A percentile compares a stretch with the other conserved stretches of the same genome.
Evolutionary conservation across 306 rosid genomes (phyloP).

Genomic region (Bauhinia variegata): DNA sequence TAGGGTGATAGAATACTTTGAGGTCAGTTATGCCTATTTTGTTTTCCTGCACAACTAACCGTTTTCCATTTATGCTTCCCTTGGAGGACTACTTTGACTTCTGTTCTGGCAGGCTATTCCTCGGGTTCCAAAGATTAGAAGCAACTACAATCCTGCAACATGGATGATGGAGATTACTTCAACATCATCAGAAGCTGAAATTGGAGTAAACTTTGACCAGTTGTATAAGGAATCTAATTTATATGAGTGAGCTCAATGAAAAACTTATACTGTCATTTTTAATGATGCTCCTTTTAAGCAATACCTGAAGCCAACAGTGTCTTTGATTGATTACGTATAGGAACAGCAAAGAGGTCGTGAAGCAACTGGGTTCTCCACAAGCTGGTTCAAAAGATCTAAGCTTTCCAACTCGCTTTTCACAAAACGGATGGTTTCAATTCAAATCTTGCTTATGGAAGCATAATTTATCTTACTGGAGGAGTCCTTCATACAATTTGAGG

Average conservation of each 20-base stretch:
- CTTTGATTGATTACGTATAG: background rate
- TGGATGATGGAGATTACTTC: slow-evolving; percentile 23
- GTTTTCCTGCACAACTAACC: too few species aligned
- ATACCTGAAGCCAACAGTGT: background rate
- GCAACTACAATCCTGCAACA: slow-evolving; percentile 8
- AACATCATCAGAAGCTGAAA: background rate
- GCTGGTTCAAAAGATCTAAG: slow-evolving; percentile 48
- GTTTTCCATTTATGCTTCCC: too few species aligned
- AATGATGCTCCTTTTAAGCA: too few species aligned
- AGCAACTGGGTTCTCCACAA: slow-evolving; percentile 34
- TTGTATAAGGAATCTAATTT: slow-evolving; percentile 44
- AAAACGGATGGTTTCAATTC: slow-evolving; percentile 46
- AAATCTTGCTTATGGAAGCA: slow-evolving; percentile 55
- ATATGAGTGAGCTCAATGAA: slow-evolving; percentile 37
- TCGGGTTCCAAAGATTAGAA: background rate
- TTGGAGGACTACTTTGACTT: background rate
- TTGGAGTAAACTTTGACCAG: slow-evolving; percentile 41
- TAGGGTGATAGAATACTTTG: slow-evolving; percentile 13
- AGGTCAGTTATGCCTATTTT: slow-evolving; percentile 1
- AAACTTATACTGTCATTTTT: too few species aligned
- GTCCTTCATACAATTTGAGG: slow-evolving; percentile 49
- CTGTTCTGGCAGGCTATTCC: slow-evolving; percentile 1
- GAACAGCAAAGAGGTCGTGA: slow-evolving; percentile 30
- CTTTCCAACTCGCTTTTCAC: slow-evolving; percentile 50
- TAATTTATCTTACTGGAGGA: slow-evolving; percentile 53